These are phyloP conservation scores for Aspergillus ostianus DNA, from an alignment of 495 filamentous ascomycete species.

Conservation along the genomic window DNA sequence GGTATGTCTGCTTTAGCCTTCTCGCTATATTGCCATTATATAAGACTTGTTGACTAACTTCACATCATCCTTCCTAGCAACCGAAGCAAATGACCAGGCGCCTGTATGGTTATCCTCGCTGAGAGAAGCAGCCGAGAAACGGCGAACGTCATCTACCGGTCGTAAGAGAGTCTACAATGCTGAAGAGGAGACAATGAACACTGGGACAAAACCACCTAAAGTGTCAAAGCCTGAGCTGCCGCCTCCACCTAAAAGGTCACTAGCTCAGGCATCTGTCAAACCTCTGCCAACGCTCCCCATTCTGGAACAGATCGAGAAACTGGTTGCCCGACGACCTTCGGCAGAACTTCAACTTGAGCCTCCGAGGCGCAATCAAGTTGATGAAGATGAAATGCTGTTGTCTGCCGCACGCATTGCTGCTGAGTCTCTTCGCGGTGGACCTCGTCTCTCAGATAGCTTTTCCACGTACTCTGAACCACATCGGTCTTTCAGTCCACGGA, in stretches of 20 bases:
- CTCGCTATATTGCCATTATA: not conserved
- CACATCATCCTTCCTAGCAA: not conserved
- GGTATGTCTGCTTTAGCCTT: not conserved
- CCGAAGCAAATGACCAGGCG: slow-evolving; percentile 15
- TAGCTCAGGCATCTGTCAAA: slow-evolving; percentile 34
- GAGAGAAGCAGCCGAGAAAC: slow-evolving; percentile 20
- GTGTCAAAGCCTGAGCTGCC: slow-evolving; percentile 16
- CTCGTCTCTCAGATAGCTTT: slow-evolving; percentile 30
- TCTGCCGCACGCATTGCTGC: slow-evolving; percentile 44
- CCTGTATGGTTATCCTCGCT: slow-evolving; percentile 23
- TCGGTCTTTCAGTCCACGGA: slow-evolving; percentile 27
- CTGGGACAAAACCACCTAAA: slow-evolving; percentile 27
- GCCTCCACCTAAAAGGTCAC: slow-evolving; percentile 26
- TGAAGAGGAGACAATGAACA: slow-evolving; percentile 12
- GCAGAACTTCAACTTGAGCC: slow-evolving; percentile 21
- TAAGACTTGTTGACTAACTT: not conserved
- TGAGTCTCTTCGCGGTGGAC: slow-evolving; percentile 39
- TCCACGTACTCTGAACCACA: slow-evolving; percentile 22
- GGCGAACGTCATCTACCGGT: slow-evolving; percentile 16
- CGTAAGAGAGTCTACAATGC: slow-evolving; percentile 27
- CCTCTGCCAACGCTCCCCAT: slow-evolving; percentile 41
- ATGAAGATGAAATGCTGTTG: slow-evolving; percentile 44
- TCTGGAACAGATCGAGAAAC: slow-evolving; percentile 31
- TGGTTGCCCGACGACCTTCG: slow-evolving; percentile 26
- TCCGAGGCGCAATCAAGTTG: slow-evolving; percentile 30